These are phyloP conservation scores for Nannizziopsis barbatae DNA, from an alignment of 2,329 filamentous ascomycete genomes.

Conservation along the genomic window DNA sequence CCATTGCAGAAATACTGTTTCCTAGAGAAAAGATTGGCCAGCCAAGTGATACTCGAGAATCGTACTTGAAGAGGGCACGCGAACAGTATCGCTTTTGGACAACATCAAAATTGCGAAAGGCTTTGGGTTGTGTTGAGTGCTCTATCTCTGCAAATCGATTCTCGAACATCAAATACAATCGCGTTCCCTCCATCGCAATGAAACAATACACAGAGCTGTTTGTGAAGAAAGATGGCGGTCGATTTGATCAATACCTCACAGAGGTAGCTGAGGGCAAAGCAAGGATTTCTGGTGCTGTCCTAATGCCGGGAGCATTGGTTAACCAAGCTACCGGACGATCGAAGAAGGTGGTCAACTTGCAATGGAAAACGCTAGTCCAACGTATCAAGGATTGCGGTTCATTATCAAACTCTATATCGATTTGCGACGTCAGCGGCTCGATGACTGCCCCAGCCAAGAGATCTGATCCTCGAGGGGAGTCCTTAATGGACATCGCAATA, in stretches of 20 bases:
- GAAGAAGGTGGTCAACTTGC: constrained; percentile 30
- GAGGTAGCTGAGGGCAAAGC: constrained; percentile 40
- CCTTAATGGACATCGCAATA: constrained; percentile 44
- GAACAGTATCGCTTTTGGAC: constrained; percentile 44
- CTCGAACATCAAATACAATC: constrained; percentile 47
- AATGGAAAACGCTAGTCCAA: constrained; percentile 50
- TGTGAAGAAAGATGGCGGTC: constrained; percentile 39
- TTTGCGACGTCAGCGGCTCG: constrained; percentile 49
- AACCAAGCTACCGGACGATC: constrained; percentile 22
- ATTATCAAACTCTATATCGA: constrained; percentile 44
- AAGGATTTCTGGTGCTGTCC: constrained; percentile 45
- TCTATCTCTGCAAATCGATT: constrained; percentile 46
- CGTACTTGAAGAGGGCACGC: constrained; percentile 45
- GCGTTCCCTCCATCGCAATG: constrained; percentile 48
- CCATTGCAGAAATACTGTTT: constrained; percentile 45
- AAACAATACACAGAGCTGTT: constrained; percentile 42
- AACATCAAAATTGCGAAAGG: constrained; percentile 43
- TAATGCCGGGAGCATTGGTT: constrained; percentile 44
- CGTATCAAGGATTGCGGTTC: constrained; percentile 46
- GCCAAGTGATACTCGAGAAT: constrained; percentile 32
- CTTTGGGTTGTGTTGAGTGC: constrained; percentile 37
- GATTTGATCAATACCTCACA: constrained; percentile 42
- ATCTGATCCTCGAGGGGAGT: constrained; percentile 29
- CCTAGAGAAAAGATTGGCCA: constrained; percentile 32
- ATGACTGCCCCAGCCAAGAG: constrained; percentile 31